phyloP scores from a whole-genome alignment of 495 filamentous ascomycete genomes.

The Tetracladium marchalianum region DNA sequence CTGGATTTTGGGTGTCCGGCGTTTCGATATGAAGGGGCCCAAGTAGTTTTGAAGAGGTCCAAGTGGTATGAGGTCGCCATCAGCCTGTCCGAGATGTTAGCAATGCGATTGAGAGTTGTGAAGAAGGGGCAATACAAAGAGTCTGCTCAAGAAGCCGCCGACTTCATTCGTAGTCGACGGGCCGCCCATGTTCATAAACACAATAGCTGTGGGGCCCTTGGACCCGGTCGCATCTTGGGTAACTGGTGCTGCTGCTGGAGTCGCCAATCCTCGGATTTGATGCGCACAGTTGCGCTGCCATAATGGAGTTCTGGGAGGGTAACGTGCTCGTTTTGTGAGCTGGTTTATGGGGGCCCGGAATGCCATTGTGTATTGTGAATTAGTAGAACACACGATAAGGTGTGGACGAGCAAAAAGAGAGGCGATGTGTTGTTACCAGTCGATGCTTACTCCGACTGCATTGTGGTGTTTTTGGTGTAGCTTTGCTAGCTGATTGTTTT shows the following conservation, averaged over 20 bases:
- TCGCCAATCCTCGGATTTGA: slow-evolving; percentile 48
- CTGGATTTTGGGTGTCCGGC: slow-evolving; percentile 90
- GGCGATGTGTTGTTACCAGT: no score
- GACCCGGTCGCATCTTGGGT: slow-evolving; percentile 45
- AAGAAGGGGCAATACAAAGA: slow-evolving; percentile 50
- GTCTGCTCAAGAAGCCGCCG: slow-evolving; percentile 77
- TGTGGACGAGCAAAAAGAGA: no score
- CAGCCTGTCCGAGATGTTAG: slow-evolving; percentile 31
- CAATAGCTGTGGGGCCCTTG: slow-evolving; percentile 74
- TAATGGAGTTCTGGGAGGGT: slow-evolving; percentile 16
- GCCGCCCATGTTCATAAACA: slow-evolving; percentile 99
- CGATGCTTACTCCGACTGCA: no score
- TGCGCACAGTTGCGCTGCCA: slow-evolving; percentile 18
- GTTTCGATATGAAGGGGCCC: slow-evolving; percentile 72
- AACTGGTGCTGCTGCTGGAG: slow-evolving; percentile 57
- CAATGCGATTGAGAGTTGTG: slow-evolving; percentile 28
- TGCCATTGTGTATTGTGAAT: slow-evolving; percentile 30
- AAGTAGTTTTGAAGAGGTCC: slow-evolving; percentile 86
- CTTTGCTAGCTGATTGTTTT: no score
- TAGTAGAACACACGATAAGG: neutral
- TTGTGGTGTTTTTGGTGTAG: no score
- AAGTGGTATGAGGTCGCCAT: slow-evolving; percentile 92
- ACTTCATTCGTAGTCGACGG: slow-evolving; percentile 85
- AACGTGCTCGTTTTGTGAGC: slow-evolving; percentile 31
- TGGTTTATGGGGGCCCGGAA: slow-evolving; percentile 32